Evolutionary conservation across 2,329 filamentous ascomycete species (phyloP).

Genomic region (Aspergillus pseudoglaucus): DNA sequence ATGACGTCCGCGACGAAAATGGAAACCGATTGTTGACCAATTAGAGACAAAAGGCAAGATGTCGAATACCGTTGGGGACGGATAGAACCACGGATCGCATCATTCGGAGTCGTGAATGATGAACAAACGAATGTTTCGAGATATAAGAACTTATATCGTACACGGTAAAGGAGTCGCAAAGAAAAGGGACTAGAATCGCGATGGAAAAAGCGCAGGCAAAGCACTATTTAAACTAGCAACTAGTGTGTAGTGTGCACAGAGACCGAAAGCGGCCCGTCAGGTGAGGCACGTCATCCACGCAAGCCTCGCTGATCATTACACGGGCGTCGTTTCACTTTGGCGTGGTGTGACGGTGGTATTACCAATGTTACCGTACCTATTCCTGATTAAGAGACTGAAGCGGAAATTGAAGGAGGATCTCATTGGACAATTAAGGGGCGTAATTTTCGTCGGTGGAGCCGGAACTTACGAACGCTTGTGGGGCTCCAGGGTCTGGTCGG

Average conservation of each 20-base stretch:
- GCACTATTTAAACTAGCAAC: background rate
- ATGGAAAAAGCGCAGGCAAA: background rate
- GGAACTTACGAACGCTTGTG: too few relatives aligned
- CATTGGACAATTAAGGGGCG: background rate
- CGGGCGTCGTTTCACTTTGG: background rate
- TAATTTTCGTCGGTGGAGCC: background rate
- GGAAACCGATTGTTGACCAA: background rate
- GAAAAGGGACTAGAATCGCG: background rate
- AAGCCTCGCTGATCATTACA: conserved; percentile 16
- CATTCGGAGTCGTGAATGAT: conserved; percentile 6
- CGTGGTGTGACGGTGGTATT: background rate
- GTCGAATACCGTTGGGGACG: conserved; percentile 3
- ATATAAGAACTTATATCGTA: background rate
- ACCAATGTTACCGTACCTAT: background rate
- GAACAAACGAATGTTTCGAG: background rate
- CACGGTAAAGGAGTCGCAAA: background rate
- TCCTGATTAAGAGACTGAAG: background rate
- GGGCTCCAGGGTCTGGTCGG: too few relatives aligned
- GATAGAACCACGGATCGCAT: conserved; percentile 17
- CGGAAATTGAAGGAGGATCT: too few relatives aligned
- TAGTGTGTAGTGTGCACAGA: conserved; percentile 1
- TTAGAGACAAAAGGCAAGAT: background rate
- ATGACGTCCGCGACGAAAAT: background rate
- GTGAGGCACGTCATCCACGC: conserved; percentile 19
- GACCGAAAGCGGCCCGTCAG: conserved; percentile 7